Conservation (phyloP, 208 protist species). For the Trypanosomatidae sp. region DNA sequence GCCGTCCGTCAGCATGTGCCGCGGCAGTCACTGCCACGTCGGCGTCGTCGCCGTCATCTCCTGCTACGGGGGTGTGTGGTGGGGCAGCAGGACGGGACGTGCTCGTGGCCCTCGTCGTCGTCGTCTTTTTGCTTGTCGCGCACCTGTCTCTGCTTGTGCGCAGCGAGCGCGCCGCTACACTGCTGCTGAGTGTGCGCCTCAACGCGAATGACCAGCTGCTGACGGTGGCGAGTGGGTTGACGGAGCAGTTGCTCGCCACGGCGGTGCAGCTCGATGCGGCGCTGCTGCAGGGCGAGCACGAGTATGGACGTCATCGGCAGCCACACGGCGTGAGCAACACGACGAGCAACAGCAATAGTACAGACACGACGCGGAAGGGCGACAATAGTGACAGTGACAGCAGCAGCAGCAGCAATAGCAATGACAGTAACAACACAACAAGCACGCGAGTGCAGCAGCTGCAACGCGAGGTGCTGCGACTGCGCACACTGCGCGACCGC, state of each 20-base stretch:
- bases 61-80: no score
- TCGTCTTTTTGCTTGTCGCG: neutral
- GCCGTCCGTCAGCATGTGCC: no score
- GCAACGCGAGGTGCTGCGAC: slow-evolving; percentile 4
- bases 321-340: no score
- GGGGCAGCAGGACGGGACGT: neutral
- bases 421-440: no score
- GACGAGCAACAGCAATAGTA: no score
- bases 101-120: neutral
- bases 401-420: neutral
- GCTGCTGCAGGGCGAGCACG: no score
- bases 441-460: slow-evolving; percentile 7
- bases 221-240: slow-evolving; percentile 2
- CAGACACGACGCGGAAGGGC: no score
- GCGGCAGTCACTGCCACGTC: no score
- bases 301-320: no score
- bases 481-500: slow-evolving; percentile 18
- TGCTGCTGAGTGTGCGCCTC: slow-evolving; percentile 39
- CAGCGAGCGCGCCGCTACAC: slow-evolving; percentile 12
- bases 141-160: neutral
- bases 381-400: no score
- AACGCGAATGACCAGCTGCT: slow-evolving; percentile 13
- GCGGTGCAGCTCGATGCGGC: neutral
- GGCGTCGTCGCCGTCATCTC: no score
- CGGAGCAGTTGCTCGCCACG: slow-evolving; percentile 4